Evolutionary conservation across 2,329 filamentous ascomycete species (phyloP), one percentile per base, ranked within the genome.

Genomic region (Fusarium oligoseptatum): DNA sequence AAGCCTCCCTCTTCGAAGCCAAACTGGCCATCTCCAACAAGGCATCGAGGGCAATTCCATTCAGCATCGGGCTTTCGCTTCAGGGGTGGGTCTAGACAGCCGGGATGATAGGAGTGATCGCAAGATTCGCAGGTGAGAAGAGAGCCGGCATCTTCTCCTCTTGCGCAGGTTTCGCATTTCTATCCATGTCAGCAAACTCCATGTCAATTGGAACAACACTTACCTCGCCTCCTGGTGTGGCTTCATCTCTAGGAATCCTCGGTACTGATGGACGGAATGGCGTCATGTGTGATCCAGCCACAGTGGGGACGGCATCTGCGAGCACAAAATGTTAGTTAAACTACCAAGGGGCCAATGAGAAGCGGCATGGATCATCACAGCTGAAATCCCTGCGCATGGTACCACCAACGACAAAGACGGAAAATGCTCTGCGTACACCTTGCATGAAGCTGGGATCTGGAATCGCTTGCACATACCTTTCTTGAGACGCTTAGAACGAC

Each of bases 251-350:
- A 22, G 88, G 87, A 68, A 92, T 87, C 72, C 91, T 89, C 20
- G 92, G 94, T 17, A 92, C 92, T 29, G 93, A 92, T 66, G 96
- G 94, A 63, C 96, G 94, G 80, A 97, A 95, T 79, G 96, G 91
- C 71, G 94, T 97, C 95, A 98, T 98, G 84, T 98, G 95, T 62
- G 96, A 98, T 64, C 97, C 97, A 74, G 95, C 95, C 76, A 99
- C 95, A 37, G 94, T 98, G 50, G 96, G 95, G 39, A 92, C 89
- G 50, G 87, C 86, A 83, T 91, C 89, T 81, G 73, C 57, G 70
- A 67, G 55, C 64, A 27, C 39, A 66, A 68, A 69, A 70, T 77
- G 72, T 79, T 74, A 79, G 77, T 60, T 56, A 67, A 36, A 52
- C 52, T 27, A 22, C 32, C 48, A 64, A 55, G 17, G 39, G 60